Evolutionary conservation across 108 stramenopile species (phyloP), one percentile per base, ranked within the genome.

Genomic region (Cyclotella choctawhatcheeana): DNA sequence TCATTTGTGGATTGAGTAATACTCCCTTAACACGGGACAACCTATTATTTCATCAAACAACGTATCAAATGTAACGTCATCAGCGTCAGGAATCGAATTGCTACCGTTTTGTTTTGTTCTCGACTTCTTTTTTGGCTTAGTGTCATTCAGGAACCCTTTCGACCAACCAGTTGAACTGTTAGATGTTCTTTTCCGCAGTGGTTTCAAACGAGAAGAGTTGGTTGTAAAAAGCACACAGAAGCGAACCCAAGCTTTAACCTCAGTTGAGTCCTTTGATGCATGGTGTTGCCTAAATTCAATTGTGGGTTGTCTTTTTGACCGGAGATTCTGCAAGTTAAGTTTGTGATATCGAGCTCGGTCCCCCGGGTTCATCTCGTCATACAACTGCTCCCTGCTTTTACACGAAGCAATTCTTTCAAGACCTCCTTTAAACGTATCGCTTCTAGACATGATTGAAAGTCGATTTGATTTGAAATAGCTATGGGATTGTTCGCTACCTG

Each of bases 201-300:
- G n/a, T n/a, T n/a, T n/a, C n/a, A n/a, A n/a, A n/a, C n/a, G n/a
- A n/a, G n/a, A n/a, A n/a, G n/a, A 58, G 16, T 58, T 58, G 0
- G 59, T 40, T 24, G 35, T 40, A 26, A 60, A 60, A 24, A 60
- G 59, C 7, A 60, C 24, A 21, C 59, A 60, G 21, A 60, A 60
- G 12, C 59, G 12, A 34, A 90, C 74, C 86, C 86, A 90, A 2
- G 83, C 80, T 30, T 22, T 34, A 30, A 90, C 56, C 43, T 90
- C 83, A 24, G 12, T 29, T 20, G 67, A 82, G 32, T 83, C 63
- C 29, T 58, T 69, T n/a, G 84, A 80, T 8, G 83, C 67, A 33
- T 84, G 84, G 64, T 89, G 89, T 53, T 89, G 89, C 58, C 89
- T 73, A 76, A 87, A 90, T 63, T 90, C 89, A 25, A 90, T 58